Base-by-base conservation (phyloP, 2,329 filamentous ascomycete species). In the Ceratocystis colombiana region DNA sequence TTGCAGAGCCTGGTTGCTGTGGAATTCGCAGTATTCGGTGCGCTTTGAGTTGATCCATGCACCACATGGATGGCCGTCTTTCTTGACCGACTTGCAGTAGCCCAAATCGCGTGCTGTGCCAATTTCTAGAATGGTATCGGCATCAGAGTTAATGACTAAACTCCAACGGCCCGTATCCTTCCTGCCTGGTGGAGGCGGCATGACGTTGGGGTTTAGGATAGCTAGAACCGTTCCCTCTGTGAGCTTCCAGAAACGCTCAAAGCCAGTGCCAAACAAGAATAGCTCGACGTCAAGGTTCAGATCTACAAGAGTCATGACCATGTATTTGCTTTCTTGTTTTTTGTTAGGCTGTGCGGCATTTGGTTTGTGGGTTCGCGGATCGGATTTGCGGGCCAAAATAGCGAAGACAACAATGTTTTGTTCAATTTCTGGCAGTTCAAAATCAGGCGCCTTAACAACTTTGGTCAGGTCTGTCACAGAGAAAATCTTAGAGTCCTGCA, bases 231-330 rank as follows among this genome's bases (percentile, higher is more conserved):
- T 96, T n/a, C 94, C 94, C 1, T 90, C 84, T 0, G 86, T 86
- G n/a, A 97, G 79, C 73, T 96, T 96, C 88, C 93, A 97, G 77
- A 94, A 99, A 65, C 89, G 86, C 17, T 89, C 87, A 71, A 97
- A 96, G 5, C 90, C 95, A 0, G 88, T 86, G 71, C 89, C 89
- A 76, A 99, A 99, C 15, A 99, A 83, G 71, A 91, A 97, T 53
- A 97, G 82, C 70, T 97, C 92, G 12, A 99, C 75, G 71, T 96
- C 90, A 84, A 87, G 96, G 71, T 90, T 88, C 10, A 99, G 79
- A 74, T 99, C 93, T 0, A 89, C 90, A 2, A 99, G 80, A 1
- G 85, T 89, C 69, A 99, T 79, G 1, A 93, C 88, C 89, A 99
- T 96, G 77, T 95, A 99, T 74, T 96, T 96, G 62, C 88, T 87